Conservation (phyloP, 2,329 filamentous ascomycete species). For the Fusarium anthophilum region DNA sequence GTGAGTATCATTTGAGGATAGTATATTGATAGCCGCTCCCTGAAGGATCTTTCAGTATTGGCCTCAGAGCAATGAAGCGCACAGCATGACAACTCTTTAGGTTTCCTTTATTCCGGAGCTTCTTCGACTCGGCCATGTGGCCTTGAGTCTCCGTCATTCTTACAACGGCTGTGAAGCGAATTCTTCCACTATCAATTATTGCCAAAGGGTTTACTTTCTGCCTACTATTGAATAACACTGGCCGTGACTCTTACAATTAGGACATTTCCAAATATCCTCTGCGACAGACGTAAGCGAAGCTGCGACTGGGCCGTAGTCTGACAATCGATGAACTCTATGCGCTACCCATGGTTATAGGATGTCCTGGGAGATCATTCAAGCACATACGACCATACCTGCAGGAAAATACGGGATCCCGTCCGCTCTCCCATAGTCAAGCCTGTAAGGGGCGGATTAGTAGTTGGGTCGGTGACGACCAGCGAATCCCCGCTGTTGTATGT, state of each 20-base stretch:
- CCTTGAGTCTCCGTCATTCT: no score
- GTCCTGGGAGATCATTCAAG: no score
- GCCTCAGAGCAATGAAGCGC: no score
- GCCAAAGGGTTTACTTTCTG: no score
- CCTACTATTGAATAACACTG: no score
- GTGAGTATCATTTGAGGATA: not conserved
- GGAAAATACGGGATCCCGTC: not conserved
- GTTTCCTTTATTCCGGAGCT: no score
- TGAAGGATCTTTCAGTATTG: accelerated
- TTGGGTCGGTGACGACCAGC: not conserved
- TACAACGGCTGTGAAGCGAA: not conserved
- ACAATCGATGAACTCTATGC: accelerated
- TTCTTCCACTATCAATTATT: no score
- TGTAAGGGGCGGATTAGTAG: not conserved
- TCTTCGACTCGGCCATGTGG: not conserved
- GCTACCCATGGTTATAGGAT: accelerated
- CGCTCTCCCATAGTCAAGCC: not conserved
- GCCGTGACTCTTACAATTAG: no score
- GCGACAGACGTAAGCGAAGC: not conserved
- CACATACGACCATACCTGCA: not conserved
- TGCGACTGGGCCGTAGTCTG: accelerated
- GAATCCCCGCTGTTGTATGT: not conserved
- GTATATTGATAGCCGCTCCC: no score
- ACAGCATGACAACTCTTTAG: no score
- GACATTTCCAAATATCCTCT: no score